Conservation (phyloP, 2,329 filamentous ascomycete species). For the Talaromyces amestolkiae region DNA sequence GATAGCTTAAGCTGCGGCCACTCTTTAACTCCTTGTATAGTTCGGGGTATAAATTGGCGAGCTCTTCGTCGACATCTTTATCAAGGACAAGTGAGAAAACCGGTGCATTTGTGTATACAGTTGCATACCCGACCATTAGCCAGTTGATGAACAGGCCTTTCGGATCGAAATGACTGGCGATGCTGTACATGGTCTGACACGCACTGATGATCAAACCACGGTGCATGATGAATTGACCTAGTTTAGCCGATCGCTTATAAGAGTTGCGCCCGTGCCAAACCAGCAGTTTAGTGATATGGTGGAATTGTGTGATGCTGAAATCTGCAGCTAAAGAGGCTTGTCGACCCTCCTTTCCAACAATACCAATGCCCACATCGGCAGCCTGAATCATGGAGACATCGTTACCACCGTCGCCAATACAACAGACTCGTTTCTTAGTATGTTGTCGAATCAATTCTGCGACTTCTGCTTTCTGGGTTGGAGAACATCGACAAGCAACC, state of each 20-base stretch:
- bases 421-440: slow-evolving; percentile 93
- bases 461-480: slow-evolving; percentile 93
- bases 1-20: slow-evolving; percentile 81
- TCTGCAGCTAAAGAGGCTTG: slow-evolving; percentile 94
- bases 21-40: slow-evolving; percentile 96
- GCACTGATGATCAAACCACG: slow-evolving; percentile 92
- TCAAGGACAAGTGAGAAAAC: slow-evolving; percentile 93
- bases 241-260: slow-evolving; percentile 92
- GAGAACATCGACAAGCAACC: slow-evolving; percentile 93
- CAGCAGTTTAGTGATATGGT: slow-evolving; percentile 90
- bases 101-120: slow-evolving; percentile 88
- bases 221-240: slow-evolving; percentile 97
- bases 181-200: slow-evolving; percentile 96
- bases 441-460: slow-evolving; percentile 84
- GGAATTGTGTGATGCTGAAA: slow-evolving; percentile 94
- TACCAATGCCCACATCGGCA: slow-evolving; percentile 94
- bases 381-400: slow-evolving; percentile 99
- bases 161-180: slow-evolving; percentile 87
- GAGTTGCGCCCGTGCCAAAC: slow-evolving; percentile 98
- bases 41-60: slow-evolving; percentile 94
- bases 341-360: slow-evolving; percentile 94
- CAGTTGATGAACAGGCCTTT: slow-evolving; percentile 95
- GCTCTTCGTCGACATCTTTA: slow-evolving; percentile 87
- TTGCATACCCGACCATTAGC: slow-evolving; percentile 95
- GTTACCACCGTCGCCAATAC: slow-evolving; percentile 96